Evolutionary conservation across 306 rosid genomes (phyloP).

Genomic region (Glycyrrhiza uralensis): DNA sequence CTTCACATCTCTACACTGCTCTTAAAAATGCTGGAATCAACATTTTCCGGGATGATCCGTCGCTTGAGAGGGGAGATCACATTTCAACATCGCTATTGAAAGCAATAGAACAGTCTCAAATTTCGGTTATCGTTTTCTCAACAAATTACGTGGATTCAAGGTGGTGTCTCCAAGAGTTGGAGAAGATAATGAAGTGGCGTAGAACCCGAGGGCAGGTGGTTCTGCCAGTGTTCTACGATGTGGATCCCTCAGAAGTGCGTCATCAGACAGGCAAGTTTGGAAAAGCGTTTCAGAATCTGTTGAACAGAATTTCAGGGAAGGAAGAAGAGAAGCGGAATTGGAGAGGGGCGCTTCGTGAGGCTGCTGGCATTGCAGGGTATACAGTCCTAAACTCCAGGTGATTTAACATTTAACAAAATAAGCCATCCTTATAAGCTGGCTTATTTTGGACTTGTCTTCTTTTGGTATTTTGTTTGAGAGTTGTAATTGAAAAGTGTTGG

Average conservation of each 20-base stretch:
- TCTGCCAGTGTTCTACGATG: slow-evolving; percentile 2
- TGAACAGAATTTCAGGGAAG: not conserved
- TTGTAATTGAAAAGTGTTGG: too few species aligned
- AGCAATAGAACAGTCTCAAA: not conserved
- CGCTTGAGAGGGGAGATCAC: not conserved
- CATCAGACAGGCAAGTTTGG: not conserved
- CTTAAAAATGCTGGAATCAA: not conserved
- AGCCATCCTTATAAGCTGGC: too few species aligned
- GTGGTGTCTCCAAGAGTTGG: not conserved
- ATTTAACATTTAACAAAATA: too few species aligned
- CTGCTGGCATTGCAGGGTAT: not conserved
- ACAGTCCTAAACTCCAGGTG: not conserved
- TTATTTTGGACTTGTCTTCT: too few species aligned
- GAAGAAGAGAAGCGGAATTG: not conserved
- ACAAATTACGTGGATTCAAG: not conserved
- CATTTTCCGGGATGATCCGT: not conserved
- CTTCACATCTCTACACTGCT: not conserved
- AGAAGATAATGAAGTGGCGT: not conserved
- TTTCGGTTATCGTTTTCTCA: not conserved
- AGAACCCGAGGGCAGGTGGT: not conserved
- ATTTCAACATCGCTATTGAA: not conserved
- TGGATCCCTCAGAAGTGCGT: not conserved
- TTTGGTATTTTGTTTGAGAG: too few species aligned
- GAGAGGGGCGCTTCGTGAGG: not conserved
- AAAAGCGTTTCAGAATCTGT: not conserved